Base-by-base conservation (phyloP, 768 basidiomycete genomes). In the Termitomyces sp. region DNA sequence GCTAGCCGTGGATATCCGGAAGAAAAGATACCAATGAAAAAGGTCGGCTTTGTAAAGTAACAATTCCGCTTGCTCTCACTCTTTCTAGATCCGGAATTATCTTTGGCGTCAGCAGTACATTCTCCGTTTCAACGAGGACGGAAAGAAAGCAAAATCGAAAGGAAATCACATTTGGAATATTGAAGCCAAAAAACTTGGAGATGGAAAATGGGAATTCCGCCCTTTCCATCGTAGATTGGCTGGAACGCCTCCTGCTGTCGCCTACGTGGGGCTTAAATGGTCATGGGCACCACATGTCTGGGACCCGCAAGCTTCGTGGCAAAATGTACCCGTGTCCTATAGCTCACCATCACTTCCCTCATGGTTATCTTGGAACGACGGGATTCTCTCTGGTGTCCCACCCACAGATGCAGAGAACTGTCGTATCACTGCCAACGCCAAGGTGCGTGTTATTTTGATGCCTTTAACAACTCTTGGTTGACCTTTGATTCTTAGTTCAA, bases 121-220 rank as follows among this genome's bases (percentile, higher is more conserved):
- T 68, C 87, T 94, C 29, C 90, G 96, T 31, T 98, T 95, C 78
- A 99, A 99, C 69, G 94, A 98, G 67, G 96, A 98, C 69, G 96
- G 96, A 36, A 98, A 98, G 73, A 99, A 99, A 75, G 92, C 95
- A 24, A 99, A 99, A 73, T 95, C 93, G 54, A 97, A 97, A 77
- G 96, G 96, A 48, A 99, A 99, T 73, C 96, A 98, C 66, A 97
- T 98, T 63, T 99, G 96, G 96, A 95, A 94, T 67, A 89, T 98
- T 51, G 93, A 98, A 66, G 96, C 94, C n/a, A 92, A 84, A 75
- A 95, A 92, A 71, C 68, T 75, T 24, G 76, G 75, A 24, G 90
- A 90, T 49, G 83, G 87, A 42, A 75, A 81, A 61, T 98, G 94
- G 94, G 79, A 84, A 53, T 97, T 96, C 75, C 82, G 92, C 51